Evolutionary conservation across 1,284 basidiomycete species (phyloP).

Genomic region (Pseudozyma sp.): DNA sequence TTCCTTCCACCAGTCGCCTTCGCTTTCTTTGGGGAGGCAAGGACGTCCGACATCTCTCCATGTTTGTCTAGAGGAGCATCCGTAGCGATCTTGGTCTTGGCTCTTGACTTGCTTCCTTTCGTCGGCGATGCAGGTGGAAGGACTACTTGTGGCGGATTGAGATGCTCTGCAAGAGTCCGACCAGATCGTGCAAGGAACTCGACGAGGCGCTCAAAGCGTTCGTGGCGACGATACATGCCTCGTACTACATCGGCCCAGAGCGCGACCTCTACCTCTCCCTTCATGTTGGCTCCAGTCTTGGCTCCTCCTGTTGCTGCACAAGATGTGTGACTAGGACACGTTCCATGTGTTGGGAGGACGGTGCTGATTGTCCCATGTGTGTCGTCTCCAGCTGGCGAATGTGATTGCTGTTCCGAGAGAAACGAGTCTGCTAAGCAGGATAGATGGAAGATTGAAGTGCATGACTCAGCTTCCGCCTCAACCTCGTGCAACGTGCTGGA

Average conservation of each 20-base stretch:
- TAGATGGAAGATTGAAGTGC: conserved; percentile 77
- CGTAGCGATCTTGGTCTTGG: background rate
- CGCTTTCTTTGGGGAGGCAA: conserved; percentile 1
- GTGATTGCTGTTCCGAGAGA: conserved; percentile 65
- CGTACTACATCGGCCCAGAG: conserved; percentile 55
- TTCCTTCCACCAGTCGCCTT: conserved; percentile 6
- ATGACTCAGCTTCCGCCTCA: conserved; percentile 57
- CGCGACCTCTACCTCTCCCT: background rate
- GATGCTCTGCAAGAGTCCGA: conserved; percentile 18
- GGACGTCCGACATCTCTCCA: background rate
- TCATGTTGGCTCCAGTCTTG: background rate
- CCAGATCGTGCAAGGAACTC: conserved; percentile 27
- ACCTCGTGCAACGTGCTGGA: background rate
- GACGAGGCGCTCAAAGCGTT: conserved; percentile 39
- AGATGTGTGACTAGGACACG: conserved; percentile 30
- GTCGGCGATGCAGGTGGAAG: conserved; percentile 1
- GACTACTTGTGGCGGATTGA: conserved; percentile 4
- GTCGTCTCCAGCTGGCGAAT: background rate
- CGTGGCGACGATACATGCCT: conserved; percentile 43
- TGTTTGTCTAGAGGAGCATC: background rate
- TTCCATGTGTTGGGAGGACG: conserved; percentile 49
- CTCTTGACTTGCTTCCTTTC: conserved; percentile 8
- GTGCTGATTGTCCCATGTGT: conserved; percentile 10
- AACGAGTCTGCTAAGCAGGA: conserved; percentile 77
- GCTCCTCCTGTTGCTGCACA: background rate